Evolutionary conservation across 352 stramenopile genomes (phyloP).

Genomic region (Phytophthora pinifolia): DNA sequence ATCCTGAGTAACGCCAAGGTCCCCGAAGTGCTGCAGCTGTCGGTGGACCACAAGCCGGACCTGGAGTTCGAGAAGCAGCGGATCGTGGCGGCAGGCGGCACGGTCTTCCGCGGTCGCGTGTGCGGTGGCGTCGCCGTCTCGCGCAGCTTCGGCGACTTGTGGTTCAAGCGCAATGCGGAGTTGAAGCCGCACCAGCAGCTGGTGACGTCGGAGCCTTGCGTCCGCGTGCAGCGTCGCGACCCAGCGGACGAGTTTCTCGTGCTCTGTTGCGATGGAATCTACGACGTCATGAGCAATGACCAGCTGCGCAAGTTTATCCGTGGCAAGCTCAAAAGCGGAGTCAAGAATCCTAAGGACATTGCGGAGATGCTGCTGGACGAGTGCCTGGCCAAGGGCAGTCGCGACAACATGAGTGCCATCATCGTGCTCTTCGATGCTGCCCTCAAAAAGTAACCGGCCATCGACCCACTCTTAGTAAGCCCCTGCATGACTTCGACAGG

Average conservation of each 20-base stretch:
- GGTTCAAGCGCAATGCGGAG: conserved; percentile 84
- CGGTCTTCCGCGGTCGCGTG: conserved; percentile 82
- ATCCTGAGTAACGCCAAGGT: conserved; percentile 78
- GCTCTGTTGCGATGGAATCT: conserved; percentile 93
- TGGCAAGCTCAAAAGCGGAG: conserved; percentile 58
- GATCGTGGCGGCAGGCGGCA: conserved; percentile 80
- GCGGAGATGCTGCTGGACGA: conserved; percentile 80
- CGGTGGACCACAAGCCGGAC: conserved; percentile 86
- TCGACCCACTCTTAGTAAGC: too few species aligned
- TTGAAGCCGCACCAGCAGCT: conserved; percentile 85
- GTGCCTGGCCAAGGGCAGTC: conserved; percentile 77
- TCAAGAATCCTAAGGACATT: conserved; percentile 61
- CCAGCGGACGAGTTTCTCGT: conserved; percentile 91
- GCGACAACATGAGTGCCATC: conserved; percentile 89
- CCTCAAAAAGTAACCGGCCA: conserved; percentile 38
- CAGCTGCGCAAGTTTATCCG: conserved; percentile 91
- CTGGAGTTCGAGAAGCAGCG: conserved; percentile 86
- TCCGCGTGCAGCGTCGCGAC: conserved; percentile 72
- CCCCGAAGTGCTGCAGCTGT: conserved; percentile 76
- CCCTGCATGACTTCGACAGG: too few species aligned
- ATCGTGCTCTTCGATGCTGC: conserved; percentile 72
- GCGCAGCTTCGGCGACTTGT: conserved; percentile 86
- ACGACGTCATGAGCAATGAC: conserved; percentile 95
- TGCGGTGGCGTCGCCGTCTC: conserved; percentile 85
- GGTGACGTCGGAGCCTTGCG: conserved; percentile 82